Evolutionary conservation across 2,329 filamentous ascomycete species (phyloP).

Genomic region (Tothia fuscella): DNA sequence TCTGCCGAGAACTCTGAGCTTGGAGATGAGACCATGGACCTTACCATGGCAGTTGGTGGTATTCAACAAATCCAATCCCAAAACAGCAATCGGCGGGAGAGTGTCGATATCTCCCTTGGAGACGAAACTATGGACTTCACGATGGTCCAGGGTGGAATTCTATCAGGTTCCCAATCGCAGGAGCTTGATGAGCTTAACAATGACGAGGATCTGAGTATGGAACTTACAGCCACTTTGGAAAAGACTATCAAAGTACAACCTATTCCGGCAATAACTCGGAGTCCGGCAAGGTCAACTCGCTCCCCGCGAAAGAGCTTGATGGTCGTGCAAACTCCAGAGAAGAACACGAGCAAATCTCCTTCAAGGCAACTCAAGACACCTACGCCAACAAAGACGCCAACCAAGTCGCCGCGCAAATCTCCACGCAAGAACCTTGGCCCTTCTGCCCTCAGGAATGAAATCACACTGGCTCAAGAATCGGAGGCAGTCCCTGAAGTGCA

Average conservation of each 20-base stretch:
- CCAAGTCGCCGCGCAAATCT: slow-evolving; percentile 8
- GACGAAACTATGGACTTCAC: slow-evolving; percentile 30
- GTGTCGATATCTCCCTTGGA: slow-evolving; percentile 4
- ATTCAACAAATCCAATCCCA: slow-evolving; percentile 20
- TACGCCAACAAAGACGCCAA: slow-evolving; percentile 1
- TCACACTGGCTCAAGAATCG: background rate
- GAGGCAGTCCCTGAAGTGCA: background rate
- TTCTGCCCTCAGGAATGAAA: background rate
- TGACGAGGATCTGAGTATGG: slow-evolving; percentile 40
- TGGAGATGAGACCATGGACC: slow-evolving; percentile 26
- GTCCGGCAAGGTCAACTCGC: slow-evolving; percentile 3
- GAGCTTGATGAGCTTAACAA: slow-evolving; percentile 2
- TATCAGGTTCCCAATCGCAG: slow-evolving; percentile 14
- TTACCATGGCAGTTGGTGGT: slow-evolving; percentile 26
- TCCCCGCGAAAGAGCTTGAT: background rate
- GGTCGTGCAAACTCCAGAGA: no score
- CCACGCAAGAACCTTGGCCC: slow-evolving; percentile 7
- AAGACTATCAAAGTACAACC: slow-evolving; percentile 31
- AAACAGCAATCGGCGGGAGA: slow-evolving; percentile 18
- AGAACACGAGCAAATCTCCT: background rate
- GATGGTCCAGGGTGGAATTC: slow-evolving; percentile 25
- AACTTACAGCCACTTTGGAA: slow-evolving; percentile 37
- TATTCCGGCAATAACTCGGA: background rate
- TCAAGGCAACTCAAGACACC: slow-evolving; percentile 3
- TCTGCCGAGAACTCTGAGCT: slow-evolving; percentile 7